Evolutionary conservation across 176 grass and related monocot species (phyloP), one percentile per base, ranked within the genome.

Genomic region (Oryza meyeriana): DNA sequence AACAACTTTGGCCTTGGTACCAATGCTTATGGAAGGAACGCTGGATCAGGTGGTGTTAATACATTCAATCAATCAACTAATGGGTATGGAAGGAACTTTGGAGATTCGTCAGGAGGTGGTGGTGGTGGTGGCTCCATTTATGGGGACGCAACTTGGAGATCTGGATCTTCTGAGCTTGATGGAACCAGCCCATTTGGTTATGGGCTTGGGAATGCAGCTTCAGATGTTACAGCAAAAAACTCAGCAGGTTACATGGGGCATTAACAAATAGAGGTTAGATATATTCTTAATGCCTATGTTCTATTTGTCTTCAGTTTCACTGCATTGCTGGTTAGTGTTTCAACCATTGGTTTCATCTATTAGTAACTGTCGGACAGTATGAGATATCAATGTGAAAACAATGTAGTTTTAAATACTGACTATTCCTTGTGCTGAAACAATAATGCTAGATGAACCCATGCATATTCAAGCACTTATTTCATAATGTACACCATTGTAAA

Each of bases 201-300:
- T 83, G 88, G 64, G 32, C 86, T 93, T 77, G 81, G 83, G 20
- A 97, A 88, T 86, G 81, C 85, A 79, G 61, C 80, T 76, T 71
- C 86, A 79, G 90, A 93, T 77, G 80, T 91, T 89, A 72, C 74
- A 89, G 79, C 73, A 83, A 91, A 85, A 81, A 86, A 33, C 71
- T 85, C 86, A 89, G 63, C 76, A 64, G 86, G 83, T 85, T 89
- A 91, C 89, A 88, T 91, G 77, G 94, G 83, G 68, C 86, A 79
- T 83, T 93, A 88, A 91, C 75, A 83, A 47, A 86, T 94, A 87
- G 85, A 94, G 94, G 94, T 97, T 79, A 91, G 84, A 70, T 63
- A 30, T 66, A 50, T 72, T 86, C 18, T 84, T 84, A 59, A 25
- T 59, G 41, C 18, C 34, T 34, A 27, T 61, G 4, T 65, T 77